Conservation (phyloP, 768 basidiomycete species). For the button mushroom (Agaricus bisporus) region DNA sequence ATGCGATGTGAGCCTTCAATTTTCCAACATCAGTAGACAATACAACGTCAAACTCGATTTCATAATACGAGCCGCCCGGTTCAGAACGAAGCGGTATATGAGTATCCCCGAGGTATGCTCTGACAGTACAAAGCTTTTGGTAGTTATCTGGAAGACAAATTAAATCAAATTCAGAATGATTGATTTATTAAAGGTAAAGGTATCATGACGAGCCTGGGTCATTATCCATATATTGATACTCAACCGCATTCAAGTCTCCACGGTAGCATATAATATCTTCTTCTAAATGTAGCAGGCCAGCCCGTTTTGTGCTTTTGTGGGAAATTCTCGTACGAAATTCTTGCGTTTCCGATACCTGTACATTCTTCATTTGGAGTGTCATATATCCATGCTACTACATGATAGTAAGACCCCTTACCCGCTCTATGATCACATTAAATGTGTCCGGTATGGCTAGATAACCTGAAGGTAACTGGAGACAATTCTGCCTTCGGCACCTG, state of each 20-base stretch:
- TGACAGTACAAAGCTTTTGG: conserved; percentile 22
- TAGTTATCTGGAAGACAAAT: conserved; percentile 18
- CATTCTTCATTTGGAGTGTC: conserved; percentile 26
- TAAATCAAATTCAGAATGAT: neutral
- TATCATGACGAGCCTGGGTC: conserved; percentile 7
- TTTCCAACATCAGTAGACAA: conserved; percentile 50
- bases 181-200: neutral
- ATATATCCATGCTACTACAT: neutral
- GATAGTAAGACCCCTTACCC: conserved; percentile 20
- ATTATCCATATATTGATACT: neutral
- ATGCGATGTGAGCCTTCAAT: conserved; percentile 44
- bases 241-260: neutral
- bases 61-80: conserved; percentile 20
- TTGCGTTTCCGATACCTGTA: conserved; percentile 36
- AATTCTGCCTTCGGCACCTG: conserved; percentile 20
- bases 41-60: conserved; percentile 34
- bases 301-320: neutral
- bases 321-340: conserved; percentile 24
- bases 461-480: conserved; percentile 32
- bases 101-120: conserved; percentile 19
- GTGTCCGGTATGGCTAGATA: conserved; percentile 29
- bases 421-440: conserved; percentile 37
- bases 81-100: conserved; percentile 14
- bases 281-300: neutral
- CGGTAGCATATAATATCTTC: neutral